Base-by-base conservation (phyloP, 2,329 filamentous ascomycete species). In the Fusarium continuum region DNA sequence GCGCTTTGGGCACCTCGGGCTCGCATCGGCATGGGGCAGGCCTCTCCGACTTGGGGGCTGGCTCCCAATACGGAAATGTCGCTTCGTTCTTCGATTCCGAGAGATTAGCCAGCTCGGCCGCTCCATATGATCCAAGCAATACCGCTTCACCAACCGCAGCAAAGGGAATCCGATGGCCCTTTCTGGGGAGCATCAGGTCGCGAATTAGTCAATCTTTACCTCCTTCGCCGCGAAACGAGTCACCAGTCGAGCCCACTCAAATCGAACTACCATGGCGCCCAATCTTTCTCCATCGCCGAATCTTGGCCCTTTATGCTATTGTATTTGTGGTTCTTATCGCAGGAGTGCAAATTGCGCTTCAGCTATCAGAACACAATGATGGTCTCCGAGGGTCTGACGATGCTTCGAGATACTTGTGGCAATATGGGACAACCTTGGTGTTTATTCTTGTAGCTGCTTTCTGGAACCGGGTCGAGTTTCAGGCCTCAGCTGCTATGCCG, bases 391-490 rank as follows among this genome's bases (percentile, higher is more conserved):
- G 67, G 8, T 71, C 64, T 1, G 61, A 67, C 25, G 48, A 65
- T 17, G 61, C 58, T 14, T 62, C 71, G 8, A 72, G 75, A 25
- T 78, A 78, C 28, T 45, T 78, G 22, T 79, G 76, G 73, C 73
- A 77, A 44, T 76, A 77, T 46, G 72, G 70, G 11, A 73, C 74
- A 3, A 73, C 75, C 0, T 69, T 74, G 9, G 51, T 79, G 11
- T 65, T 78, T 39, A 71, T 71, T 5, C 45, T 76, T 0, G 58
- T 76, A 14, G 73, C 75, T 5, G 72, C 70, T 11, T 29, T 73
- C 8, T 79, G 77, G 76, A 63, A 61, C 9, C 70, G 77, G 14
- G 76, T 77, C 9, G 78, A 79, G 41, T 77, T 75, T 48, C 78
- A 79, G 54, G 68, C 75, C n/a, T 75, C 75, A 34, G 61, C 69